Percentiles rank a stretch among this genome's conserved stretches.
Evolutionary conservation across 73 alveolate genomes (phyloP).

Genomic region (Tetrahymena elliotti): DNA sequence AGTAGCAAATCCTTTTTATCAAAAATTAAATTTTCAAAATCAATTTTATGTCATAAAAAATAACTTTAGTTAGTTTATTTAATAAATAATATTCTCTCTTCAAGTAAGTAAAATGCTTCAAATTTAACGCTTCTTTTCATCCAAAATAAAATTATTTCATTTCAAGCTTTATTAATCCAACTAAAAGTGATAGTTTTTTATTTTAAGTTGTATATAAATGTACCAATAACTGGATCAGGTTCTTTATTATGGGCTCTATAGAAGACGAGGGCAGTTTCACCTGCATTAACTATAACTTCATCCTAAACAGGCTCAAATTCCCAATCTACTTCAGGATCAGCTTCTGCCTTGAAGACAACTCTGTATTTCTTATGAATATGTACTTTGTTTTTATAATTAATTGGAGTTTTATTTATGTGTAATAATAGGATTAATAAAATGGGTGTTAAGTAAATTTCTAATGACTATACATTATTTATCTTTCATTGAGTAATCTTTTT

Average conservation of each 20-base stretch:
- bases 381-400: background rate
- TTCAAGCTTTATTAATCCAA: too few species aligned
- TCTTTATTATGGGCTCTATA: constrained; percentile 63
- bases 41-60: background rate
- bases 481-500: constrained; percentile 41
- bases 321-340: constrained; percentile 73
- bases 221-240: constrained; percentile 71
- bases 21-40: constrained; percentile 1
- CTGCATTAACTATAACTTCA: constrained; percentile 63
- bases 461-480: constrained; percentile 17
- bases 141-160: background rate
- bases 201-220: background rate
- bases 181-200: too few species aligned
- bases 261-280: constrained; percentile 74
- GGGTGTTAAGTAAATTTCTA: background rate
- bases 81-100: background rate
- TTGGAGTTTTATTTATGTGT: background rate
- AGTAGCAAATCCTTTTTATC: constrained; percentile 47
- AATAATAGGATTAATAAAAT: background rate
- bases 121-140: background rate
- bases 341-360: constrained; percentile 53
- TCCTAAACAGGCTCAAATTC: constrained; percentile 56
- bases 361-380: constrained; percentile 56
- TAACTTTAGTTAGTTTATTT: background rate
- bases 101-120: background rate